These are phyloP conservation scores for Datisca glomerata DNA, from an alignment of 306 rosid species.

Conservation along the genomic window DNA sequence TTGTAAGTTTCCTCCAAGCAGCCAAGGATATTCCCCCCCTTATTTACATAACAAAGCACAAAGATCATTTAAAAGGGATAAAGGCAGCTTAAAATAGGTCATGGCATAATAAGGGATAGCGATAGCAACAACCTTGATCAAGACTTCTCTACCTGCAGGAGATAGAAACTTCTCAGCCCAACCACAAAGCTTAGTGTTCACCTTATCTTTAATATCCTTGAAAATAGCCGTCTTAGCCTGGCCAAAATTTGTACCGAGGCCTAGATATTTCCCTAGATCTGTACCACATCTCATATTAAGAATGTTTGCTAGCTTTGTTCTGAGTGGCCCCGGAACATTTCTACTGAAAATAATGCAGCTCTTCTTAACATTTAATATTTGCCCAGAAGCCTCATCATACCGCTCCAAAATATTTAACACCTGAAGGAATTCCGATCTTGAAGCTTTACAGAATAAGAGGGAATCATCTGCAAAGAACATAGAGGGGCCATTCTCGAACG, in stretches of 20 bases:
- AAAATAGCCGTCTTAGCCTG: neutral
- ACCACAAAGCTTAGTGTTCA: neutral
- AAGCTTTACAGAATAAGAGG: neutral
- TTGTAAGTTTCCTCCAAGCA: neutral
- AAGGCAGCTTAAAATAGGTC: neutral
- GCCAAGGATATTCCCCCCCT: neutral
- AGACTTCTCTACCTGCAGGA: neutral
- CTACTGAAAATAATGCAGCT: neutral
- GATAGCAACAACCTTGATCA: too few relatives aligned
- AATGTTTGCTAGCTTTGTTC: neutral
- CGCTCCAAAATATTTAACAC: neutral
- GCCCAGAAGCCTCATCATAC: neutral
- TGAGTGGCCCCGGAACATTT: neutral
- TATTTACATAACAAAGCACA: neutral
- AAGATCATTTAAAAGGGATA: neutral
- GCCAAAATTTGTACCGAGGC: neutral
- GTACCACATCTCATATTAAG: neutral
- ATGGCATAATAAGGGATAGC: too few relatives aligned
- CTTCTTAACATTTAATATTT: too few relatives aligned
- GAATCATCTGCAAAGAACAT: neutral
- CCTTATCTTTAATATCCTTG: neutral
- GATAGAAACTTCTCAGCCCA: neutral
- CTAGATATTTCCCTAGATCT: neutral
- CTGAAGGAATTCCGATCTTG: neutral
- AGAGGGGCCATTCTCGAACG: too few relatives aligned